Base-by-base conservation (phyloP, 2,329 filamentous ascomycete species). In the Xylaria sp. region DNA sequence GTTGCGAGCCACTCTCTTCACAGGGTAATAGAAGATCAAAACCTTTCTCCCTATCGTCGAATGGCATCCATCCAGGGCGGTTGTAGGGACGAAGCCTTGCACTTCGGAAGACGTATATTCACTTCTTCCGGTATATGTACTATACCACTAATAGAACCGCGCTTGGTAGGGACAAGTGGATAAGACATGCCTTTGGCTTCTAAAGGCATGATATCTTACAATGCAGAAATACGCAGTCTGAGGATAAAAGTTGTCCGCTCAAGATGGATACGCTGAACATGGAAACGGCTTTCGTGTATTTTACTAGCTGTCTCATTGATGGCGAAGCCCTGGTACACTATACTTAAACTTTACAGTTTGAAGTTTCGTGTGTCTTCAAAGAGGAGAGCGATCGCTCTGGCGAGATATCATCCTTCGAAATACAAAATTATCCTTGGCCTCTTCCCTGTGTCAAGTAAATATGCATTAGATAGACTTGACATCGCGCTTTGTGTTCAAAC, bases 91-190 rank as follows among this genome's bases (percentile, higher is more conserved):
- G 10, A 47, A 33, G 40, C 33, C 17, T 31, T 60, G 41, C 40
- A 48, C 58, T 43, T 52, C 53, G 55, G 48, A 61, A 66, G 60
- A 58, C 41, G 63, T 33, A 37, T 59, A 55, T 57, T 59, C 53
- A 37, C 35, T 66, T 63, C 53, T 66, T 68, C 55, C 46, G 56
- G 54, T 62, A 65, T 61, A 70, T 70, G 65, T 69, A 69, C 64
- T 68, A 70, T 69, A 71, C 54, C 33, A 46, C 35, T 58, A 54
- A 56, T 65, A 55, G 41, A 49, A 56, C 25, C 49, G 46, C 40
- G 44, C 33, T 64, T 65, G 54, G 57, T 48, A 46, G 48, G 23
- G 35, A 40, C 13, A 44, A 54, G 57, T 58, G 60, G 57, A 58
- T 59, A 58, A 37, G 62, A 35, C 46, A 59, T 46, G 58, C 41